Base-by-base conservation (phyloP, 1,139 yeast species). In the Pichia sp. region DNA sequence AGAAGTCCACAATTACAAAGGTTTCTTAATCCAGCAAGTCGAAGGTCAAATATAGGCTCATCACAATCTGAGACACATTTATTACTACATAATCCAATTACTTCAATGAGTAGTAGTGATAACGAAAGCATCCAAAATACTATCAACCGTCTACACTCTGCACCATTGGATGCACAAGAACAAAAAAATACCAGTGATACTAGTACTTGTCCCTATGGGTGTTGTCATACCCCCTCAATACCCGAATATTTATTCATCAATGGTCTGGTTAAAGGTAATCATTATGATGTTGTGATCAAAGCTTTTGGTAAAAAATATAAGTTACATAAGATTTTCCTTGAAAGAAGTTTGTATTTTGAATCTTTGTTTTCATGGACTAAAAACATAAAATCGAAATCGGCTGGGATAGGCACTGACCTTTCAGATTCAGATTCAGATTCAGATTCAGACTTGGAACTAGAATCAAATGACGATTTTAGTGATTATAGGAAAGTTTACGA, bases 331-430 rank as follows among this genome's bases (percentile, higher is more conserved):
- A 55, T 77, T 42, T 63, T 76, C n/a, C 61, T 77, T 34, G 69
- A 68, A 49, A 66, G 74, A 44, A 66, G 76, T 46, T 72, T 74
- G 0, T 76, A 73, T 53, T 76, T 77, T 56, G 63, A 67, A 18
- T 66, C 74, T 2, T 53, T 76, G 47, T 72, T 77, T 52, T 62
- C 68, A 36, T 76, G 81, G 82, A 41, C 54, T 3, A 39, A 26
- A 5, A 45, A 44, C 4, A 41, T 44, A 9, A 32, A 16, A 32
- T 9, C 36, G 4, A 32, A 32, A 18, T 18, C 36, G 9, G 56
- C 25, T 7, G 27, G 25, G 7, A 39, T 23, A 6, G 44, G 26
- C 11, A 44, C 37, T 13, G 5, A 20, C 43, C 11, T 4, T 5
- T 42, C 40, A 11, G 46, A 39, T 13, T 50, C 40, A n/a, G 26